Evolutionary conservation across 768 basidiomycete species (phyloP), one percentile per base, ranked within the genome.

Genomic region (Atractiella rhizophila): DNA sequence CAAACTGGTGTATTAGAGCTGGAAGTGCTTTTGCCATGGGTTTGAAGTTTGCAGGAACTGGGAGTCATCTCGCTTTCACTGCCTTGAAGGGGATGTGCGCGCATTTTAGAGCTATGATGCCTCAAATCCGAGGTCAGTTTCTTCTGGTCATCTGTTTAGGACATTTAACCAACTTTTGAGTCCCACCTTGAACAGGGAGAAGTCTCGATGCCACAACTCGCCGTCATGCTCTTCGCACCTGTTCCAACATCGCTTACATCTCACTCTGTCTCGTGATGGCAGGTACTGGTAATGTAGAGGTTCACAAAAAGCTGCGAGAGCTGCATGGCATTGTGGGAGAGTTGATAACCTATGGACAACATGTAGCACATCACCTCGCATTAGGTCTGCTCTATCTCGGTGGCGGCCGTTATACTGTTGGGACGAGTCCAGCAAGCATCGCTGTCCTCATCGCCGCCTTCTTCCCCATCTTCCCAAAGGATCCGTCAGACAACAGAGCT

Each of bases 181-280:
- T 30, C 4, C 10, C 18, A 9, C 35, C 10, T 48, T 0, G 40
- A 51, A 11, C 29, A 16, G 47, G 81, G 82, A 72, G 1, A 65
- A 71, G 27, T 67, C 75, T 0, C 88, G 82, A 50, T 82, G 91
- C 54, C 73, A 76, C 44, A 76, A 75, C 52, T 82, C 94, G 56
- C 76, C 73, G 85, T 2, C 73, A 76, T 5, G 76, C 82, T 3
- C 69, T 86, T 19, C 68, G 85, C 11, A 80, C 83, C 51, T 81
- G 80, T 4, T 63, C 94, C 27, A 86, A 79, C 53, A 62, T 86
- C 29, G 76, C 96, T 40, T 76, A 80, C 0, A 66, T 91, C 27
- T 66, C 85, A 1, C 61, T 91, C 25, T 73, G 78, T 54, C 76
- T 88, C 68, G 76, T 96, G 31, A 88, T 96, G 81, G 83, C 88